A percentile compares a stretch with the other conserved stretches of the same genome.
Evolutionary conservation across 2,329 filamentous ascomycete genomes (phyloP).

Genomic region (Elsinoe arachidis): DNA sequence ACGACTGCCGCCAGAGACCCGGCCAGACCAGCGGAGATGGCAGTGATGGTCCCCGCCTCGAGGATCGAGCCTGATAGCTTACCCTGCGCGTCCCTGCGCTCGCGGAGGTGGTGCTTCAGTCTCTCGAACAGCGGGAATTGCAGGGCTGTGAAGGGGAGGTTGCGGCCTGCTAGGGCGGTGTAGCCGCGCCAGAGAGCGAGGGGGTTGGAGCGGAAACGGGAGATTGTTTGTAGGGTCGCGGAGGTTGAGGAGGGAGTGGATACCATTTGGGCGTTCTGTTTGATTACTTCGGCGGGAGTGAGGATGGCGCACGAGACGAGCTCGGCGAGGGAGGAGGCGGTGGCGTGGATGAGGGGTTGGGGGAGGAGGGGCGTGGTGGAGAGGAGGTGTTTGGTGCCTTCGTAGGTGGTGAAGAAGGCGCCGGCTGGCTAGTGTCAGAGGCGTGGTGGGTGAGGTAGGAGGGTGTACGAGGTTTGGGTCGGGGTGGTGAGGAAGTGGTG

Average conservation of each 20-base stretch:
- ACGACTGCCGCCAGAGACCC: slow-evolving; percentile 67
- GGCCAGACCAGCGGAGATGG: slow-evolving; percentile 61
- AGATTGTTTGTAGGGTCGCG: slow-evolving; percentile 49
- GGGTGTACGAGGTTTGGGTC: neutral
- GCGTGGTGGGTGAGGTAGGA: neutral
- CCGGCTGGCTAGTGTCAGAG: slow-evolving; percentile 49
- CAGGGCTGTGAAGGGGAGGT: slow-evolving; percentile 77
- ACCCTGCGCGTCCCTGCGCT: slow-evolving; percentile 34
- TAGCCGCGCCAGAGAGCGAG: slow-evolving; percentile 61
- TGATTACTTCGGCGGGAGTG: slow-evolving; percentile 82
- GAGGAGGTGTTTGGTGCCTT: slow-evolving; percentile 61
- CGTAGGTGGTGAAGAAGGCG: slow-evolving; percentile 85
- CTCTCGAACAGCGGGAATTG: slow-evolving; percentile 84
- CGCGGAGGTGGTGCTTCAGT: slow-evolving; percentile 48
- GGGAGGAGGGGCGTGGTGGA: slow-evolving; percentile 51
- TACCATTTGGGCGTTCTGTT: slow-evolving; percentile 89
- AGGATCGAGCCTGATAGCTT: slow-evolving; percentile 39
- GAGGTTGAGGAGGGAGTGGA: slow-evolving; percentile 31
- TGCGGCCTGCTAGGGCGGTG: slow-evolving; percentile 69
- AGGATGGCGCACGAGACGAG: slow-evolving; percentile 78
- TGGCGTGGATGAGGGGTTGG: slow-evolving; percentile 60
- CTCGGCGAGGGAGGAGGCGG: slow-evolving; percentile 68
- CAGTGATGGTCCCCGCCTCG: slow-evolving; percentile 64
- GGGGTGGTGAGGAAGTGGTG: neutral
- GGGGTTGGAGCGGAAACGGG: slow-evolving; percentile 47